A percentile compares a stretch with the other conserved stretches of the same genome.
Evolutionary conservation across 1,284 basidiomycete species (phyloP).

Genomic region (Ceratobasidium theobromae): DNA sequence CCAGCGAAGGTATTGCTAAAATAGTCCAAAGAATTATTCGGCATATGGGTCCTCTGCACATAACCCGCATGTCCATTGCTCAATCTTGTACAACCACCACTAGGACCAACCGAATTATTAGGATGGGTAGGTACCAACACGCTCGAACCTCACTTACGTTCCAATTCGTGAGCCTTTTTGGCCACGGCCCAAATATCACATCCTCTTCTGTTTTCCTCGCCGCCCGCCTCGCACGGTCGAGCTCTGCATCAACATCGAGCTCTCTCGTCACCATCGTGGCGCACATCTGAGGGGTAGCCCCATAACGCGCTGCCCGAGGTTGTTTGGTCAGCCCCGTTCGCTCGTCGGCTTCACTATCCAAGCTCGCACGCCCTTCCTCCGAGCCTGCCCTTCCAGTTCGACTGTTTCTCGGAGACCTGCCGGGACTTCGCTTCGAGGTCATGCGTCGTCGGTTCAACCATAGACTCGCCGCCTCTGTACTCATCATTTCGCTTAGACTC

Average conservation of each 20-base stretch:
- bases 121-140: too few species aligned
- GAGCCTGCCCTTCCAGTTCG: background rate
- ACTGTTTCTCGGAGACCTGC: slow-evolving; percentile 3
- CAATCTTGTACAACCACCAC: slow-evolving; percentile 31
- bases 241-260: slow-evolving; percentile 42
- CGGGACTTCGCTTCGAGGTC: background rate
- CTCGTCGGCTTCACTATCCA: slow-evolving; percentile 26
- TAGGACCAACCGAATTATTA: background rate
- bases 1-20: background rate
- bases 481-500: slow-evolving; percentile 32
- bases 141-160: slow-evolving; percentile 53
- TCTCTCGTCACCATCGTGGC: slow-evolving; percentile 35
- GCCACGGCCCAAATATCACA: slow-evolving; percentile 64
- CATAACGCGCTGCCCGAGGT: slow-evolving; percentile 1
- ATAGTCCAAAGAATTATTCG: slow-evolving; percentile 10
- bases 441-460: slow-evolving; percentile 27
- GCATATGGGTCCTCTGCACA: slow-evolving; percentile 23
- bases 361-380: slow-evolving; percentile 23
- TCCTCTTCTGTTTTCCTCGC: slow-evolving; percentile 48
- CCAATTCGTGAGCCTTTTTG: slow-evolving; percentile 61
- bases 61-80: slow-evolving; percentile 21
- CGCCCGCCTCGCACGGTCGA: slow-evolving; percentile 45
- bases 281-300: slow-evolving; percentile 16
- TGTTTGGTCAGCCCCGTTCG: slow-evolving; percentile 9
- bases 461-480: slow-evolving; percentile 29